phyloP scores from a whole-genome alignment of 257 asterid species.

The Gardenia jasminoides region DNA sequence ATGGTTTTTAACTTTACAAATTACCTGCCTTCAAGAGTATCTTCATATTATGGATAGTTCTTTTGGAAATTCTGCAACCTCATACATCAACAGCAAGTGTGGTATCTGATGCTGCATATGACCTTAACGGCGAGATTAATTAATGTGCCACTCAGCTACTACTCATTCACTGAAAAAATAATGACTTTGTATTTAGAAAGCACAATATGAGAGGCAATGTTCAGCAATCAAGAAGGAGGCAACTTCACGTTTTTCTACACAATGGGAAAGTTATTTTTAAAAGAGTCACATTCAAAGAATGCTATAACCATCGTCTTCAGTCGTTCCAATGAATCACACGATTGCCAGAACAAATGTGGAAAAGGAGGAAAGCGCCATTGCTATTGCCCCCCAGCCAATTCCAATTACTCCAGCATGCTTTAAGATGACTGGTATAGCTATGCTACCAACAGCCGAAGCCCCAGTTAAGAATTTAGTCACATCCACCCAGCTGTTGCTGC shows the following conservation, averaged over 20 bases:
- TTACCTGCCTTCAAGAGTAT: no score
- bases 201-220: no score
- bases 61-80: no score
- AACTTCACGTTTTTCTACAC: no score
- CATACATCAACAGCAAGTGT: no score
- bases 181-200: no score
- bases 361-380: conserved; percentile 86
- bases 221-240: no score
- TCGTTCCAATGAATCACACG: conserved; percentile 57
- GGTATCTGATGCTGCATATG: no score
- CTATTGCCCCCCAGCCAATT: conserved; percentile 93
- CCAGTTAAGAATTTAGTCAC: conserved; percentile 88
- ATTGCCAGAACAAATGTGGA: conserved; percentile 55
- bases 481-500: conserved; percentile 80
- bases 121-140: neutral
- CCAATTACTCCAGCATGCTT: conserved; percentile 87
- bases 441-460: conserved; percentile 81
- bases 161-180: neutral
- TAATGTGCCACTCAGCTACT: neutral
- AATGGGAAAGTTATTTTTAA: no score
- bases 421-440: conserved; percentile 83
- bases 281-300: conserved; percentile 32
- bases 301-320: conserved; percentile 57
- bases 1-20: no score
- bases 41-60: neutral